Base-by-base conservation (phyloP, 108 stramenopile species). In the Pseudonitzschia pungens region DNA sequence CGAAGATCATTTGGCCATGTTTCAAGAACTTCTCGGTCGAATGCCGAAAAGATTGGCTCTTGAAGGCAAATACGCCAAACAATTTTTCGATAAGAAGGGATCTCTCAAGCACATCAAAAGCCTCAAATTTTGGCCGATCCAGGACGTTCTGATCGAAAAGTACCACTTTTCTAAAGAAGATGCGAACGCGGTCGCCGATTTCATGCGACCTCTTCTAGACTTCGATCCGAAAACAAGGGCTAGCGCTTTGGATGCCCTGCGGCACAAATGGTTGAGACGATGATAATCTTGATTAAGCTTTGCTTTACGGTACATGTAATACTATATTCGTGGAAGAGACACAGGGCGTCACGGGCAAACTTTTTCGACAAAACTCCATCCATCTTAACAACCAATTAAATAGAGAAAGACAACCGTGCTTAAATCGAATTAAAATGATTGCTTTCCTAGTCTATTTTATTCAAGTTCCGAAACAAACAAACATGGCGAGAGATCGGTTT, bases 1-100 rank as follows among this genome's bases (percentile, higher is more conserved):
- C 58, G 99, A 98, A 69, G 99, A 99, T 79, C 99, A 99, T 74
- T 74, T 99, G 36, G 98, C 98, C 36, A 96, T 97, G 96, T 97
- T 97, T 60, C 96, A 98, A 68, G 99, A 99, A 73, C 83, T 99
- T 21, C 79, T 99, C 8, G 99, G 98, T 4, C 89, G 92, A 69
- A 94, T 97, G 79, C 99, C 99, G 0, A 97, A 97, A 70, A 80
- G 89, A 68, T 79, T 95, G n/a, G 90, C 93, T 10, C 27, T 82
- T 52, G 79, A 77, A 12, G 97, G 98, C 28, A 97, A 96, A 76
- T 89, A 96, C 73, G 94, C 96, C 31, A 92, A 96, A 68, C 93
- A 96, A 68, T 98, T 95, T 72, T 99, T 99, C 77, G 97, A 94
- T 62, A 91, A 90, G 58, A 97, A 93, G 72, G 97, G 97, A 60